Evolutionary conservation across 1,139 yeast species (phyloP).

Genomic region (Geotrichum bryndzae): DNA sequence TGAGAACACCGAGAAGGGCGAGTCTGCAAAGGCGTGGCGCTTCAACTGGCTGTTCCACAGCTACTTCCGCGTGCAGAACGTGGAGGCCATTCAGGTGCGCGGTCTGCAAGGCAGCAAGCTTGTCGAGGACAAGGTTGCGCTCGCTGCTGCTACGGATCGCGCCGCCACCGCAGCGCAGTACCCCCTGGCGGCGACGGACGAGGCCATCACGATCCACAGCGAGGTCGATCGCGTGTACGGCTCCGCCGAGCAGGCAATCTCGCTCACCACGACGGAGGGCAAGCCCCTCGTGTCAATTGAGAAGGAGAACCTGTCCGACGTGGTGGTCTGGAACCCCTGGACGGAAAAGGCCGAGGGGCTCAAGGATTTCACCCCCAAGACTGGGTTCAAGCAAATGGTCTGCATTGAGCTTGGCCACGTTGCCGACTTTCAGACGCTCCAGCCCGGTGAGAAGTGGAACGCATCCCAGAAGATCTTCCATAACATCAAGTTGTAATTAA

Average conservation of each 20-base stretch:
- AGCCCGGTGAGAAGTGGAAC: constrained; percentile 66
- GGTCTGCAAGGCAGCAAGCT: constrained; percentile 60
- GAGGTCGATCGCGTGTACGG: constrained; percentile 80
- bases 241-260: constrained; percentile 37
- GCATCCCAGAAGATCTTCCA: constrained; percentile 50
- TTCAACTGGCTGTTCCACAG: constrained; percentile 96
- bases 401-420: constrained; percentile 95
- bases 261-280: constrained; percentile 62
- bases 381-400: constrained; percentile 78
- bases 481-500: neutral
- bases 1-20: constrained; percentile 53
- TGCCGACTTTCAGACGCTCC: constrained; percentile 53
- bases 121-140: constrained; percentile 63
- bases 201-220: constrained; percentile 64
- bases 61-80: constrained; percentile 69
- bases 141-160: neutral
- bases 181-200: constrained; percentile 56
- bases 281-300: constrained; percentile 57
- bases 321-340: constrained; percentile 99
- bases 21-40: constrained; percentile 45
- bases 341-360: constrained; percentile 66
- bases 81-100: constrained; percentile 67
- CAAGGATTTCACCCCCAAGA: constrained; percentile 83
- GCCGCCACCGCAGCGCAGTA: constrained; percentile 38
- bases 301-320: constrained; percentile 68